Evolutionary conservation across 495 filamentous ascomycete genomes (phyloP).

Genomic region (Cairneyella variabilis): DNA sequence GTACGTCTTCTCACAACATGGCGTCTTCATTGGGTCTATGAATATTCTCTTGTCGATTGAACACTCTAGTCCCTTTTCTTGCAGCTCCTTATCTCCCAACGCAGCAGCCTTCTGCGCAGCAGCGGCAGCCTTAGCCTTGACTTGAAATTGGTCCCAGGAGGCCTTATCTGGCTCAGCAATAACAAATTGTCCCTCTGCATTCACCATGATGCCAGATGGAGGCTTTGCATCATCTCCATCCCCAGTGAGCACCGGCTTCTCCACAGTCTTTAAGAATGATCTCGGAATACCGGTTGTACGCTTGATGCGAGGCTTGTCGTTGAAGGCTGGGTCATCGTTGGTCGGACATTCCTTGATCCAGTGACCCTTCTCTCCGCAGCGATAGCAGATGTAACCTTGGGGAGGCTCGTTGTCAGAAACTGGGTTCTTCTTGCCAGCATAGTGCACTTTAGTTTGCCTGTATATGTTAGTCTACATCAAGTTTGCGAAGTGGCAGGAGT

Average conservation of each 20-base stretch:
- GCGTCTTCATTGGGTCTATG: slow-evolving; percentile 95
- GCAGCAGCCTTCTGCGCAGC: slow-evolving; percentile 70
- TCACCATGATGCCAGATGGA: slow-evolving; percentile 87
- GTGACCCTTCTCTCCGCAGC: slow-evolving; percentile 97
- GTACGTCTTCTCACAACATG: slow-evolving; percentile 95
- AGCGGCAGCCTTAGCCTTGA: slow-evolving; percentile 79
- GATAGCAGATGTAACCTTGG: slow-evolving; percentile 91
- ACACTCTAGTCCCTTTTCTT: slow-evolving; percentile 85
- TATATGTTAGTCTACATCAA: slow-evolving; percentile 33
- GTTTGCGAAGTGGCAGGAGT: background rate
- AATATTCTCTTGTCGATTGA: slow-evolving; percentile 95
- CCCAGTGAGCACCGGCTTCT: slow-evolving; percentile 74
- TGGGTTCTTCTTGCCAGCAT: slow-evolving; percentile 59
- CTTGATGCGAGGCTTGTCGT: slow-evolving; percentile 85
- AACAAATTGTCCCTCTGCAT: slow-evolving; percentile 95
- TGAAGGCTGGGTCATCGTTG: slow-evolving; percentile 93
- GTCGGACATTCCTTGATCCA: slow-evolving; percentile 98
- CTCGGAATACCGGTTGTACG: slow-evolving; percentile 93
- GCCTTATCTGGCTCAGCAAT: slow-evolving; percentile 91
- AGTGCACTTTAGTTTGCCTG: slow-evolving; percentile 50
- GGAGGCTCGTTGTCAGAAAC: slow-evolving; percentile 88
- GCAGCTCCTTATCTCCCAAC: slow-evolving; percentile 73
- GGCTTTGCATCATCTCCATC: slow-evolving; percentile 74
- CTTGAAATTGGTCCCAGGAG: slow-evolving; percentile 94
- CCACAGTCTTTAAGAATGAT: slow-evolving; percentile 88